Evolutionary conservation across 257 asterid species (phyloP).

Genomic region (Apocynum venetum): DNA sequence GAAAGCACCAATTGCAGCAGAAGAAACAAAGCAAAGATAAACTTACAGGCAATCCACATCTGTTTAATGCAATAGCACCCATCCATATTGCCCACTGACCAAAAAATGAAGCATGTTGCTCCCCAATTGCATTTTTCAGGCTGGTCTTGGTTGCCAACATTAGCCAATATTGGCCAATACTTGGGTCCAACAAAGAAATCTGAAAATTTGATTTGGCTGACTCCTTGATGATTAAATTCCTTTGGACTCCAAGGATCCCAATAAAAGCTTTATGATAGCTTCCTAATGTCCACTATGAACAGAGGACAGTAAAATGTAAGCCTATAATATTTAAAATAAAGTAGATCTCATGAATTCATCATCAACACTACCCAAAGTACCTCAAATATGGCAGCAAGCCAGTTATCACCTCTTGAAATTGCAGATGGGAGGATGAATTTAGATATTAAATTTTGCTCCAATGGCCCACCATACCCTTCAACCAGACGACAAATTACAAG

Average conservation of each 20-base stretch:
- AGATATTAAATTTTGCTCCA: conserved; percentile 60
- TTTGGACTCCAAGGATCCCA: conserved; percentile 62
- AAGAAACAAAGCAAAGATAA: conserved; percentile 18
- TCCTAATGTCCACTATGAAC: conserved; percentile 82
- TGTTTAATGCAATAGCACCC: conserved; percentile 69
- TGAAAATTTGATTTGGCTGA: conserved; percentile 46
- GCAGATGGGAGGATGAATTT: conserved; percentile 88
- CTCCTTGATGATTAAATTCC: conserved; percentile 37
- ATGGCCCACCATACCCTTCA: conserved; percentile 78
- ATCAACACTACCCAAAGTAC: conserved; percentile 28
- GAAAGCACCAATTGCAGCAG: neutral
- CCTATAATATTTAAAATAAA: conserved; percentile 5
- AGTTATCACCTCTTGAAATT: conserved; percentile 61
- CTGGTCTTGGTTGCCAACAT: conserved; percentile 74
- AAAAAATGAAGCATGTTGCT: conserved; percentile 59
- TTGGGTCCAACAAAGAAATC: conserved; percentile 77
- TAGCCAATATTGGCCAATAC: conserved; percentile 80
- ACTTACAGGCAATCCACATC: conserved; percentile 95
- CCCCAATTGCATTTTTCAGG: conserved; percentile 87
- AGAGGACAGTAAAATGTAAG: conserved; percentile 16
- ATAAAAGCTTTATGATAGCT: conserved; percentile 56
- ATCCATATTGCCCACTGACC: conserved; percentile 68
- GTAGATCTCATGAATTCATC: conserved; percentile 15
- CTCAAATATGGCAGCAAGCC: conserved; percentile 91
- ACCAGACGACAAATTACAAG: conserved; percentile 88